These are phyloP conservation scores for Acer negundo DNA, from an alignment of 345 rosid genomes.

Conservation along the genomic window DNA sequence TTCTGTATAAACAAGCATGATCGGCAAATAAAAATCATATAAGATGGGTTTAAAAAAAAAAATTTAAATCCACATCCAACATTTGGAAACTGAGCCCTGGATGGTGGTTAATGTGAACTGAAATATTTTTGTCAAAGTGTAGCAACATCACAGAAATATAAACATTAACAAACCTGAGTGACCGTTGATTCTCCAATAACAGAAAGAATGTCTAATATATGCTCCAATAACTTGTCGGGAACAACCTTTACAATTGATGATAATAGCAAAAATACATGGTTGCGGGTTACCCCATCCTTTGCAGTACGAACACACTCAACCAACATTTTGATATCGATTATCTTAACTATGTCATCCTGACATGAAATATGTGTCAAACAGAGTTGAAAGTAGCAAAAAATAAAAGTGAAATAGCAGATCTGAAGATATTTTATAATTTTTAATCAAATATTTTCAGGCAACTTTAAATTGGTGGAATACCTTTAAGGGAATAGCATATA, in stretches of 20 bases:
- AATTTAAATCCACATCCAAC: not conserved
- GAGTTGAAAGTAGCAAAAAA: conserved; percentile 12
- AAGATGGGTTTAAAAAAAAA: not conserved
- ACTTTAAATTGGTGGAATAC: conserved; percentile 37
- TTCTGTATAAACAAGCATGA: conserved; percentile 40
- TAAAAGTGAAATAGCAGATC: conserved; percentile 5
- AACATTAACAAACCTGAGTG: conserved; percentile 64
- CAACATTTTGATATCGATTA: conserved; percentile 59
- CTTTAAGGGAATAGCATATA: conserved; percentile 40
- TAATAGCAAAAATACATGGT: conserved; percentile 62
- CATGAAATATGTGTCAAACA: conserved; percentile 24
- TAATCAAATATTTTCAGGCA: conserved; percentile 12
- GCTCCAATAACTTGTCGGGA: conserved; percentile 67
- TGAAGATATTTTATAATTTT: conserved; percentile 3
- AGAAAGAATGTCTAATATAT: conserved; percentile 59
- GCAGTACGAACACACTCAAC: conserved; percentile 61
- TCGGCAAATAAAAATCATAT: conserved; percentile 5
- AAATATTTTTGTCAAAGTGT: not conserved
- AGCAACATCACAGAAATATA: conserved; percentile 13
- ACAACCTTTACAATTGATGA: conserved; percentile 58
- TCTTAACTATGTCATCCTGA: conserved; percentile 55
- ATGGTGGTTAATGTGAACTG: not conserved
- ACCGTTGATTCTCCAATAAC: conserved; percentile 80
- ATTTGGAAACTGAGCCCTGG: not conserved
- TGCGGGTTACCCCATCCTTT: conserved; percentile 62